phyloP scores from a whole-genome alignment of 2,329 filamentous ascomycete species.

The Aspergillus udagawae region DNA sequence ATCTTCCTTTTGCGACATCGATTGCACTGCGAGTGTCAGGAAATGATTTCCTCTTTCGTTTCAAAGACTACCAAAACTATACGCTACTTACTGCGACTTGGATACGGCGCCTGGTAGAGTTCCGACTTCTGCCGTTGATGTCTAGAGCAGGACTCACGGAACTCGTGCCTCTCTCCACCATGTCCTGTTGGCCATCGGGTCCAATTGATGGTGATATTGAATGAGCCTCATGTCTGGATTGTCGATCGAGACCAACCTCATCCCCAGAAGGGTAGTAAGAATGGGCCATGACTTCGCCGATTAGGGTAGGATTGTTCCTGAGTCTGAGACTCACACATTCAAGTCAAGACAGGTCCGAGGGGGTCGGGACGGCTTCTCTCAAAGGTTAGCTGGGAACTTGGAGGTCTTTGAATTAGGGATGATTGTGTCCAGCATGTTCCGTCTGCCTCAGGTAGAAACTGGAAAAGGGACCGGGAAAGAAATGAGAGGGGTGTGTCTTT shows the following conservation, averaged over 20 bases:
- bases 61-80: not conserved
- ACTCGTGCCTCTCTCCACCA: constrained; percentile 14
- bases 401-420: constrained; percentile 16
- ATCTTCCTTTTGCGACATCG: constrained; percentile 93
- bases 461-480: constrained; percentile 19
- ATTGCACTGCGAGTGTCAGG: constrained; percentile 60
- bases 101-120: constrained; percentile 48
- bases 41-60: not conserved
- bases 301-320: constrained; percentile 12
- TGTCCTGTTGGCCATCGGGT: constrained; percentile 23
- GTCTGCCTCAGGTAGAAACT: constrained; percentile 15
- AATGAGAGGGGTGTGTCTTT: constrained; percentile 10
- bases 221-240: constrained; percentile 20
- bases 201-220: constrained; percentile 23
- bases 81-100: constrained; percentile 46
- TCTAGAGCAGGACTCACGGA: constrained; percentile 23
- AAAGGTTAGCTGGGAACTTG: constrained; percentile 10
- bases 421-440: constrained; percentile 16
- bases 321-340: constrained; percentile 17
- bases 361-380: constrained; percentile 7
- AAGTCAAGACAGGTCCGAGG: constrained; percentile 5
- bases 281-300: constrained; percentile 22
- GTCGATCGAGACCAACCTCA: constrained; percentile 19
- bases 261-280: constrained; percentile 20
- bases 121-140: constrained; percentile 35